A percentile compares a stretch with the other conserved stretches of the same genome.
Conservation (phyloP, 495 filamentous ascomycete genomes). For the Hyphodiscus hymeniophilus region DNA sequence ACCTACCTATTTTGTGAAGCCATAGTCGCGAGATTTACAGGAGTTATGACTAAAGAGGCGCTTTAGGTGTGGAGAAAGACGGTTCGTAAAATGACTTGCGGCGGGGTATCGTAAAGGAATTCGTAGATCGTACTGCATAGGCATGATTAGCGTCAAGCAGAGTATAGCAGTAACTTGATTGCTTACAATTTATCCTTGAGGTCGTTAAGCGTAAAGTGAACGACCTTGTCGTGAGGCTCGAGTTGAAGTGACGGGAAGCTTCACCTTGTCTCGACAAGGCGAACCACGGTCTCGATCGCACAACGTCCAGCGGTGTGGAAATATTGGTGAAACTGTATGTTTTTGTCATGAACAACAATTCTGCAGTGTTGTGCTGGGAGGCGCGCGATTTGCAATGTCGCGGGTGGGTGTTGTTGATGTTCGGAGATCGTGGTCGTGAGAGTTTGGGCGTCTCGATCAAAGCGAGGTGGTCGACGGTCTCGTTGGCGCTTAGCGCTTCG, state of each 20-base stretch:
- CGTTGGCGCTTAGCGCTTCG: no score
- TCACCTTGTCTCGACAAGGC: constrained; percentile 8
- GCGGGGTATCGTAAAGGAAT: constrained; percentile 22
- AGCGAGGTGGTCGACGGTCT: no score
- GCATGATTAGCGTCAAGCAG: neutral
- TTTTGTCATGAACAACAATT: neutral
- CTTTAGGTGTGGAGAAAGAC: neutral
- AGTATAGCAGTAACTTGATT: neutral
- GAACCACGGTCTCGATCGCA: constrained; percentile 2
- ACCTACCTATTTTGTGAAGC: constrained; percentile 22
- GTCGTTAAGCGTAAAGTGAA: neutral
- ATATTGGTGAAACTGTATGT: neutral
- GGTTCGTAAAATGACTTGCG: neutral
- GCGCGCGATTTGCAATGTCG: no score
- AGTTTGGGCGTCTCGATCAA: constrained; percentile 2
- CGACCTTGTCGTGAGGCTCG: neutral
- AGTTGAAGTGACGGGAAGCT: neutral
- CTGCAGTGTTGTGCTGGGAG: no score
- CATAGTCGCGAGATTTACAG: constrained; percentile 15
- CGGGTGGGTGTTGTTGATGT: no score
- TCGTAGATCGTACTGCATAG: constrained; percentile 16
- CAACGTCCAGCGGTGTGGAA: constrained; percentile 8
- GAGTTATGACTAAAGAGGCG: constrained; percentile 8
- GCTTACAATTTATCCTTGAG: constrained; percentile 5
- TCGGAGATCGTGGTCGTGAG: neutral